Evolutionary conservation across 176 grass and related monocot genomes (phyloP).

Genomic region (Carex scoparia): DNA sequence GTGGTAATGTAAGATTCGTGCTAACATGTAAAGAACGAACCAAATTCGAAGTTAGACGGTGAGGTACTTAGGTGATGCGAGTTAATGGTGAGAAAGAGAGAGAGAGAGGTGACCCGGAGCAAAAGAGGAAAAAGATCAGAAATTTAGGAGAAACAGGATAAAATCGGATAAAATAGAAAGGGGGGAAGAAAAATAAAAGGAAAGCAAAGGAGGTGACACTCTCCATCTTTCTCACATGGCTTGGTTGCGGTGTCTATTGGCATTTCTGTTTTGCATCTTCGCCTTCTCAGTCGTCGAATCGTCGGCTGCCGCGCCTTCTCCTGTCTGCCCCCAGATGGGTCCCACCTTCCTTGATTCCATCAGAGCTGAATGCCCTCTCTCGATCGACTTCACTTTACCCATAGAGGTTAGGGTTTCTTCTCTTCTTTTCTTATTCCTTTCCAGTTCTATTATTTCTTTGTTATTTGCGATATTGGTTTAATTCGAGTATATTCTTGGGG

Average conservation of each 20-base stretch:
- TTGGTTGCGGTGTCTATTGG: neutral
- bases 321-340: neutral
- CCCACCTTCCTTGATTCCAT: neutral
- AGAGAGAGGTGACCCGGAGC: neutral
- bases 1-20: too few species aligned
- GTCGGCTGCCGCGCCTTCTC: neutral
- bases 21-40: too few species aligned
- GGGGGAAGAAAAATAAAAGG: neutral
- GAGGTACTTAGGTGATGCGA: too few species aligned
- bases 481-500: neutral
- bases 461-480: neutral
- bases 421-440: neutral
- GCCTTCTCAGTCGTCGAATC: neutral
- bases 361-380: slow-evolving; percentile 2
- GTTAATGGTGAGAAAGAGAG: neutral
- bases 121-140: neutral
- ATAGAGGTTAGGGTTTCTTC: slow-evolving; percentile 26
- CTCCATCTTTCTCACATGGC: neutral
- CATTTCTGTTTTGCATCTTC: neutral
- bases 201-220: neutral
- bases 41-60: too few species aligned
- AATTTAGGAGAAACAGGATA: neutral
- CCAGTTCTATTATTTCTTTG: neutral
- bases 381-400: slow-evolving; percentile 20
- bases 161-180: neutral